phyloP scores from a whole-genome alignment of 768 basidiomycete species.

The Lenzites betulinus region DNA sequence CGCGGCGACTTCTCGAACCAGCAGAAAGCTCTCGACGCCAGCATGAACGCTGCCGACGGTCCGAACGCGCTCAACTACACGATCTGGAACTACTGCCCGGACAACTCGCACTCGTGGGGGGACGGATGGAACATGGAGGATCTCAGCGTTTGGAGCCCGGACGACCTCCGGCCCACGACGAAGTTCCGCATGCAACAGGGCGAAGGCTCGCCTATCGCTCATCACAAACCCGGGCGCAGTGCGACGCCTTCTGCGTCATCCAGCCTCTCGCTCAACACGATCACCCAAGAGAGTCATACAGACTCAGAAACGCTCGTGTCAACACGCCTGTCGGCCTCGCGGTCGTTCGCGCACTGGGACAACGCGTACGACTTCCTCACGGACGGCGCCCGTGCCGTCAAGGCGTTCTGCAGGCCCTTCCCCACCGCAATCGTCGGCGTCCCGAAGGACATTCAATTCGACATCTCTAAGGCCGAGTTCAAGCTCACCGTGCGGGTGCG shows the following conservation, averaged over 20 bases:
- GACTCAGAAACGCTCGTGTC: constrained; percentile 24
- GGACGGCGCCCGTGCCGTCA: constrained; percentile 81
- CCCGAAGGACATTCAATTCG: constrained; percentile 69
- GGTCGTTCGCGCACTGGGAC: constrained; percentile 39
- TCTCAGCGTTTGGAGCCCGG: constrained; percentile 81
- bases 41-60: constrained; percentile 77
- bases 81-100: constrained; percentile 86
- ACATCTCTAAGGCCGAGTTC: constrained; percentile 70
- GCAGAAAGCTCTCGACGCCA: constrained; percentile 86
- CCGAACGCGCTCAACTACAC: constrained; percentile 76
- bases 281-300: constrained; percentile 26
- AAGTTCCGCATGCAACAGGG: constrained; percentile 29
- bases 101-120: constrained; percentile 85
- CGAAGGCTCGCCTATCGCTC: constrained; percentile 42
- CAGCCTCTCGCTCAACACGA: constrained; percentile 39
- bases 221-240: constrained; percentile 36
- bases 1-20: constrained; percentile 78
- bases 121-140: constrained; percentile 99
- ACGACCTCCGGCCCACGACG: constrained; percentile 54
- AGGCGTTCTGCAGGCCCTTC: constrained; percentile 85
- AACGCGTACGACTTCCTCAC: constrained; percentile 76
- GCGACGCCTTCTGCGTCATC: constrained; percentile 31
- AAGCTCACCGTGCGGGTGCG: constrained; percentile 66
- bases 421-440: constrained; percentile 74
- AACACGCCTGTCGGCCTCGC: constrained; percentile 14